Base-by-base conservation (phyloP, 2,329 filamentous ascomycete genomes). In the Keithomyces neogunnii region DNA sequence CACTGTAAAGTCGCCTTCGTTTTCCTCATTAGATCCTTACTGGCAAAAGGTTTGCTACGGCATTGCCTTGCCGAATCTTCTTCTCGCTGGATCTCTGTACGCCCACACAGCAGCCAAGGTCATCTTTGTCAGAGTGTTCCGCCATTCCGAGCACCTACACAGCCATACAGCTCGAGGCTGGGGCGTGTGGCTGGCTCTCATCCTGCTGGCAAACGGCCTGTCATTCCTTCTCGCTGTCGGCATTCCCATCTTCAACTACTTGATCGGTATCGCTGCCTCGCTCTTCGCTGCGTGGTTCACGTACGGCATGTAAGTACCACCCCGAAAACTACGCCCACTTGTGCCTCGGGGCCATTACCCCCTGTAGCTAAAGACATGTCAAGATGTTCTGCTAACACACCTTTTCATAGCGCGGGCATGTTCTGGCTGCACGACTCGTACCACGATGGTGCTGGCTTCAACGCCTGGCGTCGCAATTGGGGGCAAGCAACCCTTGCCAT, bases 251-350 rank as follows among this genome's bases (percentile, higher is more conserved):
- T 78, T 80, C 63, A 75, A 73, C 53, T 77, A 78, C 51, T 60
- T 80, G 9, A 70, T 79, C 31, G 75, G 74, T 2, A 73, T 79
- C 44, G 66, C 73, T 26, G 73, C 75, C 0, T 69, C 69, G 4
- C 61, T 78, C 7, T 80, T 80, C 53, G 75, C 76, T 2, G 68
- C 71, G 1, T 80, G 76, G 76, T 79, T 75, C 53, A 78, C 73
- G 2, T 78, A 76, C 55, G 75, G 76, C 1, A 67, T 77, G 56
- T 58, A 48, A 55, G 56, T 56, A 4, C 11, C 28, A 11, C 13
- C 19, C 19, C 19, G 19, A 40, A 26, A 26, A 19, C 1, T 1
- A 19, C 19, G 19, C 19, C 19, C 19, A 19, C 19, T 19, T 19
- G 19, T 19, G 19, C 19, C 19, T 19, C 19, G 19, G 19, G 19